Conservation (phyloP, 306 rosid species). For the Amphicarpaea edgeworthii region DNA sequence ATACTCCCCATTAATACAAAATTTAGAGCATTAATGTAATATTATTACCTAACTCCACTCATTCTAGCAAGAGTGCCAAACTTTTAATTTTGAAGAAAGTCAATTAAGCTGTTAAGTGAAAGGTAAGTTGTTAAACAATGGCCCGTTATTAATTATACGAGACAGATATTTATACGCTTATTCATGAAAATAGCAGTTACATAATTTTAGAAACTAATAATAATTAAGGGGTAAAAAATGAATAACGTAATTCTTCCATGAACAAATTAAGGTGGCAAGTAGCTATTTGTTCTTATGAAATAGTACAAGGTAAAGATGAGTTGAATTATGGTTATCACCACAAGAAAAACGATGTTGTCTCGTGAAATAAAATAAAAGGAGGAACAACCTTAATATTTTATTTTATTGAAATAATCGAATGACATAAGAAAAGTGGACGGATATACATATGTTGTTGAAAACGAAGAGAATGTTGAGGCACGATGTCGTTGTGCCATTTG, state of each 20-base stretch:
- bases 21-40: neutral
- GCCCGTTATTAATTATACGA: neutral
- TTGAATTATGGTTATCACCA: constrained; percentile 24
- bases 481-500: constrained; percentile 19
- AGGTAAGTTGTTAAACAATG: constrained; percentile 26
- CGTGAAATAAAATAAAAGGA: neutral
- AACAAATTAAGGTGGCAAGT: neutral
- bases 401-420: too few relatives aligned
- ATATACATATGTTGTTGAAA: constrained; percentile 17
- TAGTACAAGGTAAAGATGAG: neutral
- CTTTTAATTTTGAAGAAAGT: neutral
- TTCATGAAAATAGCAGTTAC: neutral
- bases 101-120: neutral
- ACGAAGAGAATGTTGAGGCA: neutral
- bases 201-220: neutral
- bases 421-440: constrained; percentile 1
- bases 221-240: neutral
- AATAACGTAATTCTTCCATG: neutral
- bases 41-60: constrained; percentile 35
- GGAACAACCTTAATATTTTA: neutral
- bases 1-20: constrained; percentile 21
- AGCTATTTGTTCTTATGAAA: neutral
- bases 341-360: constrained; percentile 26
- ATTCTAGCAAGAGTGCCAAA: constrained; percentile 35
- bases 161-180: neutral